A percentile compares a stretch with the other conserved stretches of the same genome.
phyloP scores from a whole-genome alignment of 2,329 filamentous ascomycete genomes.

The Fusarium xyrophilum region DNA sequence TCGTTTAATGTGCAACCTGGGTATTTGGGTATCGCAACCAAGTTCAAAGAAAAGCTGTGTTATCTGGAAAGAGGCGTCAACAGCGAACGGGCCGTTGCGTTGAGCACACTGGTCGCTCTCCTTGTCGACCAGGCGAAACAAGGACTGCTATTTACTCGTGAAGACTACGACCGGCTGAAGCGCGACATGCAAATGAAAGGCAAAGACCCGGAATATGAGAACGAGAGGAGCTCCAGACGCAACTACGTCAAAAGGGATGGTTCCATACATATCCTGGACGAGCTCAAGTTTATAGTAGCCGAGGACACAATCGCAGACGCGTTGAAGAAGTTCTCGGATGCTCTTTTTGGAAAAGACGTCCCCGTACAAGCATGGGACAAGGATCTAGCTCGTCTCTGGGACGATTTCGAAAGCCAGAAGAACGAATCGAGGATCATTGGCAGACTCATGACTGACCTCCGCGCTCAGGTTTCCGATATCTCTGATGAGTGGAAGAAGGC shows the following conservation, averaged over 20 bases:
- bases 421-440: conserved; percentile 41
- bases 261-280: conserved; percentile 65
- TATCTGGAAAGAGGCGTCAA: conserved; percentile 64
- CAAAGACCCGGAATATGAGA: conserved; percentile 55
- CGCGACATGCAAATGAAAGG: conserved; percentile 35
- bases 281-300: conserved; percentile 64
- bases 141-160: conserved; percentile 56
- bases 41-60: conserved; percentile 66
- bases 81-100: conserved; percentile 51
- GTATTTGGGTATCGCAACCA: conserved; percentile 69
- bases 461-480: conserved; percentile 44
- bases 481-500: conserved; percentile 46
- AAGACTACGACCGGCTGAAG: conserved; percentile 17
- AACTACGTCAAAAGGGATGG: conserved; percentile 26
- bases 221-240: conserved; percentile 41
- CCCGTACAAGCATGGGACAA: conserved; percentile 46
- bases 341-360: conserved; percentile 15
- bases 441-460: conserved; percentile 46
- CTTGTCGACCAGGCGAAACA: conserved; percentile 67
- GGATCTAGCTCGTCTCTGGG: conserved; percentile 47
- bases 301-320: conserved; percentile 50
- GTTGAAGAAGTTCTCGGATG: conserved; percentile 45
- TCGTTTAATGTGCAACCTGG: conserved; percentile 63
- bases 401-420: conserved; percentile 46
- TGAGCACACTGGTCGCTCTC: conserved; percentile 60